Evolutionary conservation across 306 rosid species (phyloP).

Genomic region (Cicer pinnatifidum): DNA sequence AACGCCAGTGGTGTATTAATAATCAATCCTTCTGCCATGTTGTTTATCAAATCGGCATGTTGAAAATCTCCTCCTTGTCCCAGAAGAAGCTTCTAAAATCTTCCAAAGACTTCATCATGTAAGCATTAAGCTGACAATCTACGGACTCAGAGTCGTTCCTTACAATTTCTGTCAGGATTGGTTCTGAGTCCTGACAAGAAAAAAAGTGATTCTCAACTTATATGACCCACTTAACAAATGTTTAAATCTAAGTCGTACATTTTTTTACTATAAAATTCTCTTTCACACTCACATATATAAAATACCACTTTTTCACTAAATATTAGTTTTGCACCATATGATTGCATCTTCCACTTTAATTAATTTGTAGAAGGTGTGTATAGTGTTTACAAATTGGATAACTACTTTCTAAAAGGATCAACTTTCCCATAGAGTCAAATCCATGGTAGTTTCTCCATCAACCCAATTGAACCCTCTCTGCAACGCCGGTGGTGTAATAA

Average conservation of each 20-base stretch:
- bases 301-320: no score
- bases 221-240: no score
- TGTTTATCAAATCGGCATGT: conserved; percentile 51
- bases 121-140: neutral
- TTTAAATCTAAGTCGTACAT: no score
- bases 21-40: conserved; percentile 57
- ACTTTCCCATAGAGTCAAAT: conserved; percentile 47
- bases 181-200: neutral
- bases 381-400: conserved; percentile 19
- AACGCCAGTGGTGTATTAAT: conserved; percentile 56
- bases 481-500: conserved; percentile 56
- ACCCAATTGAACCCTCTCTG: conserved; percentile 54
- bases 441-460: conserved; percentile 43
- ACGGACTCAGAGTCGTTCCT: neutral
- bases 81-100: conserved; percentile 35
- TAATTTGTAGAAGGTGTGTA: neutral
- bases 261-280: no score
- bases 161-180: neutral
- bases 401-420: neutral
- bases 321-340: neutral
- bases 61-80: conserved; percentile 56
- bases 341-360: neutral
- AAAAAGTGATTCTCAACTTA: conserved; percentile 26
- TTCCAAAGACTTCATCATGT: neutral
- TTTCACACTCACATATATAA: no score